Percentiles rank a stretch among this genome's conserved stretches.
Conservation (phyloP, 2,329 filamentous ascomycete species). For the Scolecobasidium constrictum region DNA sequence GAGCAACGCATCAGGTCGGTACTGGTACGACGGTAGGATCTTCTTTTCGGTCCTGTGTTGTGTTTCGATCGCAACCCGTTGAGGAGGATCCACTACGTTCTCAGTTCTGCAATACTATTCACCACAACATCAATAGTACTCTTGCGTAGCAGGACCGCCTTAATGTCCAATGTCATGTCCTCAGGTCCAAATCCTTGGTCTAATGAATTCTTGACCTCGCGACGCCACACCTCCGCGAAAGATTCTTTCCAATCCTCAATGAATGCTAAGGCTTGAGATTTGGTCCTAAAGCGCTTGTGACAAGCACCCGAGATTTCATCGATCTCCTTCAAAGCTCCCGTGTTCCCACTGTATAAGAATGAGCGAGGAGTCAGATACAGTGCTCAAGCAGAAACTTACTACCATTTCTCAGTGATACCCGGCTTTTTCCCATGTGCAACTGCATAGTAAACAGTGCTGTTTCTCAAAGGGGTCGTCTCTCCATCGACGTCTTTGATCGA, state of each 20-base stretch:
- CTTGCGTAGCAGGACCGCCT: no score
- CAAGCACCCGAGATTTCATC: background rate
- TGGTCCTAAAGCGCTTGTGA: background rate
- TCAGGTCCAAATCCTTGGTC: background rate
- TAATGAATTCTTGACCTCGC: background rate
- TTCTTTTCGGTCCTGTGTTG: no score
- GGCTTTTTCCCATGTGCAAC: slow-evolving; percentile 1
- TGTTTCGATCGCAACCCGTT: no score
- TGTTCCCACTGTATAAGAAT: background rate
- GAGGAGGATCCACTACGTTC: no score
- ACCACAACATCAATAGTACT: no score
- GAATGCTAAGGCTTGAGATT: background rate
- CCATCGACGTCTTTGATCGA: background rate
- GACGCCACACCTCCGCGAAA: background rate
- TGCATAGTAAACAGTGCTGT: background rate
- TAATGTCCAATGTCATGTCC: background rate
- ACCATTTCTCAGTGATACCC: background rate
- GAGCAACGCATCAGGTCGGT: no score
- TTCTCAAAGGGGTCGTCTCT: background rate
- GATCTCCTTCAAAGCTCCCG: background rate
- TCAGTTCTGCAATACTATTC: no score
- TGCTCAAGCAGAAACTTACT: background rate
- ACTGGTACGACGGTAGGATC: no score
- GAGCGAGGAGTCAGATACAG: background rate
- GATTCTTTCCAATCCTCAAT: slow-evolving; percentile 2